Evolutionary conservation across 225 moss, liverwort and hornwort genomes (phyloP).

Genomic region (Marchantia polymorpha): DNA sequence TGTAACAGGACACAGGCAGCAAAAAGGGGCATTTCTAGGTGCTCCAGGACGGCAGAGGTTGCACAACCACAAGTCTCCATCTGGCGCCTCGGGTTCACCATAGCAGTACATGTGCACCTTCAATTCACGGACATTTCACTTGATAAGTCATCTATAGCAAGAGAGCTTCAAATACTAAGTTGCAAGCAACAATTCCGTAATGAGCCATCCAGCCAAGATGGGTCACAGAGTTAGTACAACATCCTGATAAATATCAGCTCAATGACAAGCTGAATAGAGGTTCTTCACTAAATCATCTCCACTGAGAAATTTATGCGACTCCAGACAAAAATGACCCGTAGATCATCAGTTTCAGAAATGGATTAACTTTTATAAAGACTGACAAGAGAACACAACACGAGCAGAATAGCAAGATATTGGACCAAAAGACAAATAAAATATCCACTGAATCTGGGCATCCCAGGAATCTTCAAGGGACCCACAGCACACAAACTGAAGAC

Average conservation of each 20-base stretch:
- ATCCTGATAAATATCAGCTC: too few relatives aligned
- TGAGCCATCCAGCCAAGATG: not conserved
- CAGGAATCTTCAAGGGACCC: not conserved
- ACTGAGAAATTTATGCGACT: too few relatives aligned
- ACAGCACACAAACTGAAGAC: not conserved
- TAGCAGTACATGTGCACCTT: conserved; percentile 94
- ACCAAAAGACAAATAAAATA: not conserved
- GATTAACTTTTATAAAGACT: too few relatives aligned
- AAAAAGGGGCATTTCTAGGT: conserved; percentile 74
- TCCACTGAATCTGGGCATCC: not conserved
- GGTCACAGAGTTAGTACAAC: too few relatives aligned
- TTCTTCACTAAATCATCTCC: too few relatives aligned
- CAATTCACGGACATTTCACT: not conserved
- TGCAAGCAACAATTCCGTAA: not conserved
- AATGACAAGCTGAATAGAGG: too few relatives aligned
- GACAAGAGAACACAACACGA: too few relatives aligned
- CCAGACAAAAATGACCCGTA: too few relatives aligned
- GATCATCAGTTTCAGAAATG: too few relatives aligned
- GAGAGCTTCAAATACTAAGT: not conserved
- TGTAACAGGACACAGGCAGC: conserved; percentile 94
- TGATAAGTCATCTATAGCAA: not conserved
- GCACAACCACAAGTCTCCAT: conserved; percentile 97
- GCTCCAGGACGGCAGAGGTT: conserved; percentile 86
- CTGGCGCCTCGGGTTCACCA: conserved; percentile 84
- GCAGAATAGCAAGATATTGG: too few relatives aligned